phyloP scores from a whole-genome alignment of 2,329 filamentous ascomycete species.

The Aotearoamyces nothofagi region DNA sequence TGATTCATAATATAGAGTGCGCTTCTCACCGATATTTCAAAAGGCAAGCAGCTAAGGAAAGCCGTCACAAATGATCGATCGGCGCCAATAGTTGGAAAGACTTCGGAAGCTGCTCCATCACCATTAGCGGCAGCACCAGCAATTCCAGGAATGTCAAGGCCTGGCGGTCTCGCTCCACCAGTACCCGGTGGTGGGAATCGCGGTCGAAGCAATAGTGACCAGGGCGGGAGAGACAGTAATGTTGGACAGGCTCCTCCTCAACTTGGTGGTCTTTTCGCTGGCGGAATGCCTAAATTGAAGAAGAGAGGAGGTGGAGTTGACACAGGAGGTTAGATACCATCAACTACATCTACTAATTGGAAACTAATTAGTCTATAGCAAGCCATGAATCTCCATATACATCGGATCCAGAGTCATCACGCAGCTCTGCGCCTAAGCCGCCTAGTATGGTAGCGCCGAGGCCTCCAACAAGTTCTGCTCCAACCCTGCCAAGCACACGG shows the following conservation, averaged over 20 bases:
- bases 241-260: conserved; percentile 53
- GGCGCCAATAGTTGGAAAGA: conserved; percentile 51
- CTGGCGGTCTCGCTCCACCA: conserved; percentile 56
- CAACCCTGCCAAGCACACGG: conserved; percentile 40
- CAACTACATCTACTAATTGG: no score
- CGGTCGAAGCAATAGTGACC: conserved; percentile 74
- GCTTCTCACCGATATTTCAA: conserved; percentile 73
- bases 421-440: conserved; percentile 40
- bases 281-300: conserved; percentile 88
- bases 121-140: conserved; percentile 66
- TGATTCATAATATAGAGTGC: conserved; percentile 46
- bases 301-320: conserved; percentile 71
- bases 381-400: conserved; percentile 57
- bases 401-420: conserved; percentile 62
- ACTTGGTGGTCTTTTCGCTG: conserved; percentile 75
- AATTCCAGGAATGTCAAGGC: conserved; percentile 48
- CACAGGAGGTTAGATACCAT: conserved; percentile 51
- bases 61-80: conserved; percentile 86
- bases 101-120: conserved; percentile 38
- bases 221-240: conserved; percentile 31
- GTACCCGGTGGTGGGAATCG: conserved; percentile 49
- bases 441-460: conserved; percentile 38
- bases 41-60: conserved; percentile 70
- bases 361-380: conserved; percentile 26
- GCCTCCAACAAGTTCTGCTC: conserved; percentile 42